A percentile compares a stretch with the other conserved stretches of the same genome.
Conservation (phyloP, 163 green algal species). For the Smithsoniella earleae region DNA sequence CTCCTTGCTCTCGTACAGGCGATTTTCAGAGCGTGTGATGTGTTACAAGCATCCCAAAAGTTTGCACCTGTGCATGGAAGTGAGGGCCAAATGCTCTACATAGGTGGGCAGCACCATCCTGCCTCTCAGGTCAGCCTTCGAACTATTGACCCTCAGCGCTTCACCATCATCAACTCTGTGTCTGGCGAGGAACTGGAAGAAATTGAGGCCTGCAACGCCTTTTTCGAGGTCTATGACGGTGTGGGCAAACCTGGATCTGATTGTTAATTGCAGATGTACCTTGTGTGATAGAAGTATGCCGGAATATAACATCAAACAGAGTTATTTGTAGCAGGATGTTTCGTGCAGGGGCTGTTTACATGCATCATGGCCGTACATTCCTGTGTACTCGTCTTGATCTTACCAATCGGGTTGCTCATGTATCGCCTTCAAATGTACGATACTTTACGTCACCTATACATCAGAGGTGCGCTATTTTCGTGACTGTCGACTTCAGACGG, state of each 20-base stretch:
- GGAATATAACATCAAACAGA: too few species aligned
- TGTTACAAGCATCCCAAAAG: background rate
- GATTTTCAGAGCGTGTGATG: background rate
- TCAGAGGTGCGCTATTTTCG: too few species aligned
- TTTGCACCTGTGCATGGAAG: background rate
- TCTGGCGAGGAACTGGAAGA: conserved; percentile 64
- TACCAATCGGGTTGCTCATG: conserved; percentile 50
- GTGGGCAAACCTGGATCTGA: too few species aligned
- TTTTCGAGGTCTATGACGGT: conserved; percentile 81
- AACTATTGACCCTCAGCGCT: conserved; percentile 77
- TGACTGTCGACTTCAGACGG: too few species aligned
- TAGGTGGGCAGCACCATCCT: conserved; percentile 41
- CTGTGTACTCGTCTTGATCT: conserved; percentile 72
- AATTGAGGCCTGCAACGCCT: conserved; percentile 84
- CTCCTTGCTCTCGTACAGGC: background rate
- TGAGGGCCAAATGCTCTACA: conserved; percentile 52
- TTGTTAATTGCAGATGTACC: conserved; percentile 71
- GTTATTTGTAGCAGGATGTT: too few species aligned
- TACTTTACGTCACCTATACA: conserved; percentile 74
- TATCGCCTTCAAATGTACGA: conserved; percentile 65
- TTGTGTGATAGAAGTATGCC: too few species aligned
- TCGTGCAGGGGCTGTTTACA: conserved; percentile 84
- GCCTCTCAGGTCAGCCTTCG: conserved; percentile 61
- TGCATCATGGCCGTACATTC: conserved; percentile 73
- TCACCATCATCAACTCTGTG: conserved; percentile 65